Evolutionary conservation across 1,284 basidiomycete species (phyloP), one percentile per base, ranked within the genome.

Genomic region (Moniliophthora roreri): DNA sequence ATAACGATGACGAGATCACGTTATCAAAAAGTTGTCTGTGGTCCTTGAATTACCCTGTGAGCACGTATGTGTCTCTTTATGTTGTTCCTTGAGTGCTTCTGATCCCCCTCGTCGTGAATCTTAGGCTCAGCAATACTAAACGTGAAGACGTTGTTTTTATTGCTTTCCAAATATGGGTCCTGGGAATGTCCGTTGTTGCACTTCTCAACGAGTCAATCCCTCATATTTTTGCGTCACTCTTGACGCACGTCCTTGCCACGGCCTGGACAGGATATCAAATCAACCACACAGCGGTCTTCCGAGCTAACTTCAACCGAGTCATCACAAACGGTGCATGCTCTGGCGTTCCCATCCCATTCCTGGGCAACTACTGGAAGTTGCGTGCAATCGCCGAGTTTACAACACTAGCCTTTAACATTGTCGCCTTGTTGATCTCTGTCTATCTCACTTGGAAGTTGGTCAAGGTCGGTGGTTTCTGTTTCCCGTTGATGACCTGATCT

Each of bases 121-220:
- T 18, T 56, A 90, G 88, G 28, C 74, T 91, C 49, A 72, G 73
- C 51, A 80, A 89, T 63, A 89, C 87, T 18, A 81, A 88, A 63
- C 84, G 89, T 21, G 88, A 91, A 63, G 89, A 91, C 62, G 69
- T 89, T 55, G 78, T 85, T 13, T 90, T 91, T 66, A 84, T 91
- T 47, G 76, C 77, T 9, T 92, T 91, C 72, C 87, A 91, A 60
- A 71, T 89, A 53, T 91, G 89, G 89, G 81, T 90, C 1, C 71
- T 91, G 20, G 87, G 85, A 35, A 87, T 91, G 84, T 90, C 88
- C 3, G 60, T 87, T 37, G 85, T 89, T 42, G 89, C 89, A 4
- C 69, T 91, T 44, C 67, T 90, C 50, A 90, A 91, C 63, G 89
- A 91, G 68, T 91, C 89, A 0, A 87, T 91, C 51, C 89, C 89